Base-by-base conservation (phyloP, 108 stramenopile genomes). In the Thalassiosira profunda region DNA sequence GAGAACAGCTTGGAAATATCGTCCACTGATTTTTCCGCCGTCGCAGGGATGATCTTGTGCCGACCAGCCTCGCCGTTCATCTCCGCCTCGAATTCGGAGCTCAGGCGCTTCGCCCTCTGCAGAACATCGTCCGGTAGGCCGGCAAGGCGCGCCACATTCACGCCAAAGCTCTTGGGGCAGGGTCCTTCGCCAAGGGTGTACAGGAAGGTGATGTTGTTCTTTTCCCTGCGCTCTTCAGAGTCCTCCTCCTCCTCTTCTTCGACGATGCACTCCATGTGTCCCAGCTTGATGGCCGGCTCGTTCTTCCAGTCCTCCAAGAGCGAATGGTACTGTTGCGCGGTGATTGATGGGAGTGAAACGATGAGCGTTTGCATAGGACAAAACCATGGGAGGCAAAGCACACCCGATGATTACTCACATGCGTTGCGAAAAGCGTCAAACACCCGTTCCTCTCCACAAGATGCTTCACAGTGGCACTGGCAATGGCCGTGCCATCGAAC, bases 401-500 rank as follows among this genome's bases (percentile, higher is more conserved):
- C n/a, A n/a, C n/a, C n/a, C n/a, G n/a, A n/a, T n/a, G n/a, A n/a
- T n/a, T n/a, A n/a, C n/a, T n/a, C n/a, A n/a, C n/a, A 72, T 99
- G 99, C 17, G 99, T 99, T 14, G 99, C 99, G 63, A 99, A 99
- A 67, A 99, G 76, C 11, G 83, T 79, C 53, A 98, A 66, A 75
- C 97, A 98, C 62, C 88, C 71, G 36, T 82, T 91, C 5, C 92
- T 63, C 70, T 94, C 84, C 8, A 99, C 92, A 7, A 99, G 76
- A 68, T 95, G 92, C 72, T 97, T 84, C 24, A 98, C 94, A 7
- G 96, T 96, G 12, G 98, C 97, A 71, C 96, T 91, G 5, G 99
- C 99, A 83, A 99, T 99, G 21, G 99, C 99, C 26, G 98, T 98
- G 28, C 99, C 99, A 70, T 99, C 99, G 66, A 99, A 99, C 1